Conservation (phyloP, 805 yeast genomes). For the Isabelozyma gotoi region DNA sequence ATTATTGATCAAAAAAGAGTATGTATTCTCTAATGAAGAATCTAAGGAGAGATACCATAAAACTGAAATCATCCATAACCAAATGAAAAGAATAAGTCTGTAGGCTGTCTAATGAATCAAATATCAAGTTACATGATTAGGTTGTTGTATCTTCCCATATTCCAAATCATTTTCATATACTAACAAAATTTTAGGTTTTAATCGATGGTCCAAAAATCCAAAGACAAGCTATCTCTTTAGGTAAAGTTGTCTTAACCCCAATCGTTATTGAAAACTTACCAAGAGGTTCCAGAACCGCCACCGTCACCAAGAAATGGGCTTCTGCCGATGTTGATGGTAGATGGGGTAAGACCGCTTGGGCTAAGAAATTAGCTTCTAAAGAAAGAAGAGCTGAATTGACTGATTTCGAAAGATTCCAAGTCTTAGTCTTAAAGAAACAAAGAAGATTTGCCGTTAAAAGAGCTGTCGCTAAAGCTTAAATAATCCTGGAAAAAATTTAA, state of each 20-base stretch:
- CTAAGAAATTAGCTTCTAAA: slow-evolving; percentile 96
- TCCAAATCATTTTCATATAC: slow-evolving; percentile 12
- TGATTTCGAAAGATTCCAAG: slow-evolving; percentile 99
- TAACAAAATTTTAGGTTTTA: slow-evolving; percentile 61
- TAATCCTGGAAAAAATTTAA: slow-evolving; percentile 3
- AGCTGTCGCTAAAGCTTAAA: slow-evolving; percentile 94
- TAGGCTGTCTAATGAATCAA: neutral
- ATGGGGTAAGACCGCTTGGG: slow-evolving; percentile 95
- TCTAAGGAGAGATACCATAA: neutral
- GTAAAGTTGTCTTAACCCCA: slow-evolving; percentile 90
- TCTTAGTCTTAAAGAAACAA: slow-evolving; percentile 95
- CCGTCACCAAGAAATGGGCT: slow-evolving; percentile 89
- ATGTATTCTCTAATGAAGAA: slow-evolving; percentile 51
- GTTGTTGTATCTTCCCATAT: neutral
- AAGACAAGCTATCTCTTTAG: slow-evolving; percentile 89
- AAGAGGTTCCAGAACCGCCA: slow-evolving; percentile 90
- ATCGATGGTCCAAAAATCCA: slow-evolving; percentile 95
- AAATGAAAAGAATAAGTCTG: neutral
- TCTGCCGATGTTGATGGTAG: slow-evolving; percentile 84
- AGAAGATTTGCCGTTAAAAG: slow-evolving; percentile 92
- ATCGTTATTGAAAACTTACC: slow-evolving; percentile 80
- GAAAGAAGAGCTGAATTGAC: slow-evolving; percentile 89
- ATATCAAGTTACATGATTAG: too few relatives aligned
- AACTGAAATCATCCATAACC: slow-evolving; percentile 1
- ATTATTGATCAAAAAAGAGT: slow-evolving; percentile 99